phyloP scores from a whole-genome alignment of 352 stramenopile genomes.

The Phytophthora sp. region DNA sequence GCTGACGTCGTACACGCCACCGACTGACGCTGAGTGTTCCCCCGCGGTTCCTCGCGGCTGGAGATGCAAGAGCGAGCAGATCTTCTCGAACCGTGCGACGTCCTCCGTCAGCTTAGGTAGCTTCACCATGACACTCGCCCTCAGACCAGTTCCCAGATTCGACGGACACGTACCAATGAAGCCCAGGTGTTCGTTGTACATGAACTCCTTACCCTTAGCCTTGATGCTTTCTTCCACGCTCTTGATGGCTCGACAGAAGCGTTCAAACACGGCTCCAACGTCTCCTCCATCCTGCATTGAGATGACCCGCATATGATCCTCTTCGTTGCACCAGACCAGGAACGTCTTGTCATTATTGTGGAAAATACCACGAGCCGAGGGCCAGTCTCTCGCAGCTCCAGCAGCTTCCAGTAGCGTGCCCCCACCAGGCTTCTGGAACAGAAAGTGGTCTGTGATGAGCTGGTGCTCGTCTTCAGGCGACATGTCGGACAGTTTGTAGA shows the following conservation, averaged over 20 bases:
- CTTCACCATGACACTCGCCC: constrained; percentile 75
- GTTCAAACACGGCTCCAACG: constrained; percentile 89
- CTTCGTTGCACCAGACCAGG: constrained; percentile 82
- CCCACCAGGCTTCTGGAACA: constrained; percentile 91
- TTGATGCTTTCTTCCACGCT: constrained; percentile 63
- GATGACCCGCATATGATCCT: constrained; percentile 86
- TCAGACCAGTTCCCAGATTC: constrained; percentile 72
- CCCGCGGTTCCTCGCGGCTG: constrained; percentile 67
- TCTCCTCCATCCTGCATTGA: constrained; percentile 84
- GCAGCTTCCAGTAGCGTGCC: constrained; percentile 72
- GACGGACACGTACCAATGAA: constrained; percentile 78
- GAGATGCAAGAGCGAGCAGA: constrained; percentile 67
- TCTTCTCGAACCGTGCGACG: constrained; percentile 58
- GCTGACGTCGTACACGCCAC: constrained; percentile 89
- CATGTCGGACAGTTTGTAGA: constrained; percentile 84
- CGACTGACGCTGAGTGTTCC: constrained; percentile 67
- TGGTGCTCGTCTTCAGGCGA: constrained; percentile 85
- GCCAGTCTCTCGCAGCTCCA: constrained; percentile 86
- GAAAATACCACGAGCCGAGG: constrained; percentile 89
- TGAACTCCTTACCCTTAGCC: constrained; percentile 64
- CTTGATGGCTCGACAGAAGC: constrained; percentile 69
- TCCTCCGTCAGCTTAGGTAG: constrained; percentile 69
- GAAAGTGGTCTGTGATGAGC: constrained; percentile 87
- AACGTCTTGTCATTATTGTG: constrained; percentile 88
- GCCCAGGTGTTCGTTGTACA: constrained; percentile 73